Percentiles rank a stretch among this genome's conserved stretches.
Conservation (phyloP, 129 eudicot species). For the Flaveria brownii region DNA sequence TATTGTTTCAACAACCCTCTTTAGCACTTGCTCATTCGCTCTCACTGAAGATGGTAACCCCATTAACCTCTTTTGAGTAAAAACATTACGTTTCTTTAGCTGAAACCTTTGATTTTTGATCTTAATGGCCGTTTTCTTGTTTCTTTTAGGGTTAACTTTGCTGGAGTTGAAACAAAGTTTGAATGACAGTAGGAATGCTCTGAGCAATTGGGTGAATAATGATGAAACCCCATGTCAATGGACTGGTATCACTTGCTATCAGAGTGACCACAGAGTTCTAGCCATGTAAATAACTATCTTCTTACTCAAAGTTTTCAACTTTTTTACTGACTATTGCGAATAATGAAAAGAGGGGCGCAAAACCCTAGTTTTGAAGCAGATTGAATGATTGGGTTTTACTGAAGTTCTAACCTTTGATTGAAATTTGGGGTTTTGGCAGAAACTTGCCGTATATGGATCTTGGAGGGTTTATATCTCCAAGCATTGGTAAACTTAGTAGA, state of each 20-base stretch:
- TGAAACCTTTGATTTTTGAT: constrained; percentile 3
- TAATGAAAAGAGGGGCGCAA: background rate
- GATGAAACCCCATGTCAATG: constrained; percentile 83
- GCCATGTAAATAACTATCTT: constrained; percentile 54
- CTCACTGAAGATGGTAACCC: constrained; percentile 75
- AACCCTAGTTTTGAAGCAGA: constrained; percentile 18
- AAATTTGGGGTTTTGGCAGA: constrained; percentile 41
- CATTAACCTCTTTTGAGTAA: background rate
- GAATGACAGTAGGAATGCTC: constrained; percentile 69
- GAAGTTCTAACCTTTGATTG: constrained; percentile 15
- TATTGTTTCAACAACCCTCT: constrained; percentile 57
- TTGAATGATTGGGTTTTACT: background rate
- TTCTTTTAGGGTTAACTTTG: constrained; percentile 64
- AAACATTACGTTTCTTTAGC: background rate
- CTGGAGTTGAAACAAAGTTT: constrained; percentile 69
- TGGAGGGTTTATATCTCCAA: constrained; percentile 87
- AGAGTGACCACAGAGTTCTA: constrained; percentile 63
- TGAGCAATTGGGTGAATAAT: constrained; percentile 70
- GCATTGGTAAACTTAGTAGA: constrained; percentile 74
- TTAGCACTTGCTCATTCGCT: constrained; percentile 51
- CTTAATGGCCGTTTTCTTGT: constrained; percentile 14
- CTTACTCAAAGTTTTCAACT: background rate
- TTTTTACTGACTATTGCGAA: background rate
- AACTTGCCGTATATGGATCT: constrained; percentile 90
- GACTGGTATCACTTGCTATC: constrained; percentile 89